Conservation (phyloP, 495 filamentous ascomycete genomes). For the Evernia prunastri region DNA sequence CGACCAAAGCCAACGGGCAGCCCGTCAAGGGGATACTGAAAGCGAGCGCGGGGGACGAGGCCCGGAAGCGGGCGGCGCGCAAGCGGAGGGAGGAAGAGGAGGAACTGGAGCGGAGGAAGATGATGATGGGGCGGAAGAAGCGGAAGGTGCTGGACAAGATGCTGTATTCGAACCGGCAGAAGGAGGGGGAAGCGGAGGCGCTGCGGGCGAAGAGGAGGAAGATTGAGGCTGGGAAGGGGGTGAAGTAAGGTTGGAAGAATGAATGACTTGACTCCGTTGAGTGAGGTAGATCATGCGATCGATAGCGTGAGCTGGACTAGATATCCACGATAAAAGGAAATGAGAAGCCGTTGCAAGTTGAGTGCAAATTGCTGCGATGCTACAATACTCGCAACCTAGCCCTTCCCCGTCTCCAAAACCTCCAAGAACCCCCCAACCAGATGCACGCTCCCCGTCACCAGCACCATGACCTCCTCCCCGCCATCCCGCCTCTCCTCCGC, state of each 20-base stretch:
- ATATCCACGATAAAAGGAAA: slow-evolving; percentile 5
- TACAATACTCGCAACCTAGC: background rate
- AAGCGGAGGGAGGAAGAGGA: slow-evolving; percentile 69
- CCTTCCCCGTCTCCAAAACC: slow-evolving; percentile 50
- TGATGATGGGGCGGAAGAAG: slow-evolving; percentile 91
- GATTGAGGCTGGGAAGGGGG: slow-evolving; percentile 5
- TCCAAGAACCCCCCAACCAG: slow-evolving; percentile 77
- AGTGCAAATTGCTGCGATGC: background rate
- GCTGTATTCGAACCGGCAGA: slow-evolving; percentile 80
- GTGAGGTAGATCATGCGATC: background rate
- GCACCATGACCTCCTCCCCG: slow-evolving; percentile 39
- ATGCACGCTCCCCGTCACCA: slow-evolving; percentile 82
- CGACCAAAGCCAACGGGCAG: slow-evolving; percentile 36
- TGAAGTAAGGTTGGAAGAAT: no score
- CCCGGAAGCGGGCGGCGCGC: slow-evolving; percentile 52
- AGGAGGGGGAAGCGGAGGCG: slow-evolving; percentile 65
- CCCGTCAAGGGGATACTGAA: slow-evolving; percentile 25
- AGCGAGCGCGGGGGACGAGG: slow-evolving; percentile 48
- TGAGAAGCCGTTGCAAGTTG: slow-evolving; percentile 4
- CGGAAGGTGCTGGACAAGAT: slow-evolving; percentile 87
- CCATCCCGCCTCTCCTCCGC: slow-evolving; percentile 32
- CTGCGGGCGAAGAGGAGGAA: slow-evolving; percentile 74
- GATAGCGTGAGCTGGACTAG: background rate
- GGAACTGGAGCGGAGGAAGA: slow-evolving; percentile 78
- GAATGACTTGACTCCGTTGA: background rate